Evolutionary conservation across 1,139 yeast species (phyloP).

Genomic region (Debaryomyces singareniensis): DNA sequence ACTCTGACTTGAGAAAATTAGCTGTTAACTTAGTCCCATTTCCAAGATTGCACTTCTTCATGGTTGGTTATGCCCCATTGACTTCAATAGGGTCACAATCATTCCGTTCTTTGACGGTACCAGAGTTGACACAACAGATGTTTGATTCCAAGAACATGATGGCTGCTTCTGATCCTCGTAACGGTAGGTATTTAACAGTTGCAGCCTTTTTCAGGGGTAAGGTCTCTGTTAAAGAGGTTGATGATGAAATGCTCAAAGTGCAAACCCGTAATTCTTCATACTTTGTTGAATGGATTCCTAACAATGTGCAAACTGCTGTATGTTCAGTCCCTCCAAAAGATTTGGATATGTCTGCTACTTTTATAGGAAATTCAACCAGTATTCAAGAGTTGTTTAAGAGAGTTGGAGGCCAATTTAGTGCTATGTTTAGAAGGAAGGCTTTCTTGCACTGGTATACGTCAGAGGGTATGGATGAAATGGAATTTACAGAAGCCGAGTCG

Average conservation of each 20-base stretch:
- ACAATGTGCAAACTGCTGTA: constrained; percentile 90
- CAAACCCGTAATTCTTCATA: constrained; percentile 76
- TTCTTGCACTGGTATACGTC: constrained; percentile 94
- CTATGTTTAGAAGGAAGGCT: constrained; percentile 91
- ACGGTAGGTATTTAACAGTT: constrained; percentile 88
- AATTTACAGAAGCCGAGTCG: constrained; percentile 80
- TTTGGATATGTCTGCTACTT: constrained; percentile 84
- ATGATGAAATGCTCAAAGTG: constrained; percentile 83
- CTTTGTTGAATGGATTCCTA: constrained; percentile 96
- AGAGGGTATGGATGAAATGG: constrained; percentile 95
- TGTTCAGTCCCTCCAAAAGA: constrained; percentile 87
- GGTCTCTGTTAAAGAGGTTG: constrained; percentile 87
- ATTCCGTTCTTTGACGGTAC: constrained; percentile 79
- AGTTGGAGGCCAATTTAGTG: constrained; percentile 83
- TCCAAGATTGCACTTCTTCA: constrained; percentile 91
- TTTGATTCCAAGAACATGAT: constrained; percentile 89
- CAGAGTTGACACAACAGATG: constrained; percentile 90
- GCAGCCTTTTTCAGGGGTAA: constrained; percentile 93
- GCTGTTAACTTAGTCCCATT: constrained; percentile 92
- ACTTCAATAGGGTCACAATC: constrained; percentile 74
- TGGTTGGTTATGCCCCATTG: constrained; percentile 92
- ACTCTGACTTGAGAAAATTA: constrained; percentile 83
- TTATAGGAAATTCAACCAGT: constrained; percentile 87
- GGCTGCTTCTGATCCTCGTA: constrained; percentile 91
- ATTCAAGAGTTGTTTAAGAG: constrained; percentile 87